phyloP scores from a whole-genome alignment of 1,284 basidiomycete species.

The Leucoagaricus sp. region DNA sequence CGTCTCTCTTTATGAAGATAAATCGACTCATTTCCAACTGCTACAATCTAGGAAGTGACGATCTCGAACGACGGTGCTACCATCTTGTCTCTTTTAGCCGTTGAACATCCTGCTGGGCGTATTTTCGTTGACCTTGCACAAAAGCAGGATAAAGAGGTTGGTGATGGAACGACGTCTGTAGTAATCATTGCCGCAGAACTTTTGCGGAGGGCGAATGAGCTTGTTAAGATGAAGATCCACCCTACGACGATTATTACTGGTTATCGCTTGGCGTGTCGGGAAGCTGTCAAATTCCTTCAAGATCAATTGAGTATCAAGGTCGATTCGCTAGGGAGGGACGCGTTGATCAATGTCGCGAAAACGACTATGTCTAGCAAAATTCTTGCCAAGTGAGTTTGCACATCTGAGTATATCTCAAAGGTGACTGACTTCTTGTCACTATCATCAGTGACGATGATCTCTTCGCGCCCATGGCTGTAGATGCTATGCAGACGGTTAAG shows the following conservation, averaged over 20 bases:
- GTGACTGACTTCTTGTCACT: too few relatives aligned
- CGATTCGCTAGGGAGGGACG: constrained; percentile 88
- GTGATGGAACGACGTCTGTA: constrained; percentile 98
- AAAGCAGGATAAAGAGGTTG: constrained; percentile 99
- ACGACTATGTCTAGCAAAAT: constrained; percentile 99
- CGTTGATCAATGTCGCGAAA: constrained; percentile 95
- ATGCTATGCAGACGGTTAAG: constrained; percentile 98
- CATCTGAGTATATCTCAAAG: not conserved
- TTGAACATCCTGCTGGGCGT: constrained; percentile 92
- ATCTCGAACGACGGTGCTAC: constrained; percentile 99
- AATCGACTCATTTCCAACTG: not conserved
- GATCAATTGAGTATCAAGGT: constrained; percentile 97
- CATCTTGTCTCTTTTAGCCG: constrained; percentile 90
- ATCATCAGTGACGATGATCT: constrained; percentile 98
- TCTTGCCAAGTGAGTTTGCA: constrained; percentile 81
- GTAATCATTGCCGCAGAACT: constrained; percentile 98
- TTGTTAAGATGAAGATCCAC: constrained; percentile 98
- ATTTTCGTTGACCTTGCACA: constrained; percentile 98
- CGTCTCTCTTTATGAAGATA: constrained; percentile 10
- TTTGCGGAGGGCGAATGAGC: constrained; percentile 93
- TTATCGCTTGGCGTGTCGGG: constrained; percentile 95
- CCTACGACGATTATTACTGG: constrained; percentile 99
- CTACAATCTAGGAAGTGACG: constrained; percentile 81
- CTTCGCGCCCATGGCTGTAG: constrained; percentile 98
- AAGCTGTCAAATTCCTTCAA: constrained; percentile 98